phyloP scores from a whole-genome alignment of 768 basidiomycete species.

The Termitomyces eurrhizus region DNA sequence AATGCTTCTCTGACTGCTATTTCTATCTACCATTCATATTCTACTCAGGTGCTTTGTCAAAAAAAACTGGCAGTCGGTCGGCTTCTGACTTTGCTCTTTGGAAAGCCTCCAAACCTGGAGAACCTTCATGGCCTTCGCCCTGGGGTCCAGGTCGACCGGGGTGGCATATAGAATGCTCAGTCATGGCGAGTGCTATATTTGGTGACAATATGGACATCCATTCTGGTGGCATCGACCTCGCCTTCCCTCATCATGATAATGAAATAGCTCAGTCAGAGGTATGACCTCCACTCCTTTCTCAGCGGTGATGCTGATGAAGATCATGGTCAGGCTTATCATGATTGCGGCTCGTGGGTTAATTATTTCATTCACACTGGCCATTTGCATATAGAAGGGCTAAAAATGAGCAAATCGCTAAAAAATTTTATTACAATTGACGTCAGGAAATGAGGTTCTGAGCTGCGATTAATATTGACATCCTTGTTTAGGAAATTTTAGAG shows the following conservation, averaged over 20 bases:
- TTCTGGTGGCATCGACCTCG: conserved; percentile 93
- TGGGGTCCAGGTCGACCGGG: conserved; percentile 97
- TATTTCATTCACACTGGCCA: conserved; percentile 99
- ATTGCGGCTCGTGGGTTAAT: conserved; percentile 92
- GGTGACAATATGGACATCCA: conserved; percentile 96
- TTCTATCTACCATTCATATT: conserved; percentile 4
- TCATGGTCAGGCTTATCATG: conserved; percentile 76
- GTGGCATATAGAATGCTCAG: conserved; percentile 99
- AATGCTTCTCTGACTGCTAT: conserved; percentile 5
- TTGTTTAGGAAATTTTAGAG: conserved; percentile 73
- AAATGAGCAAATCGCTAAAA: conserved; percentile 99
- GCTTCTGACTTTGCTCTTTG: conserved; percentile 94
- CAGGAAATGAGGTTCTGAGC: conserved; percentile 22
- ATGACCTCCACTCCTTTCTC: conserved; percentile 11
- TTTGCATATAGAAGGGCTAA: conserved; percentile 95
- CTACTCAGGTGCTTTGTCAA: conserved; percentile 34
- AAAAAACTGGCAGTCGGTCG: conserved; percentile 64
- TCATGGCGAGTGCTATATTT: conserved; percentile 92
- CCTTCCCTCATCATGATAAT: conserved; percentile 99
- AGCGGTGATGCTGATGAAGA: not conserved
- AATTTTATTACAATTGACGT: conserved; percentile 98
- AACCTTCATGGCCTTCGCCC: conserved; percentile 93
- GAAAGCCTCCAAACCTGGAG: conserved; percentile 96
- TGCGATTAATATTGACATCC: conserved; percentile 1
- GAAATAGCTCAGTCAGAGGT: conserved; percentile 98